Evolutionary conservation across 257 asterid species (phyloP).

Genomic region (Salvia rosmarinus): DNA sequence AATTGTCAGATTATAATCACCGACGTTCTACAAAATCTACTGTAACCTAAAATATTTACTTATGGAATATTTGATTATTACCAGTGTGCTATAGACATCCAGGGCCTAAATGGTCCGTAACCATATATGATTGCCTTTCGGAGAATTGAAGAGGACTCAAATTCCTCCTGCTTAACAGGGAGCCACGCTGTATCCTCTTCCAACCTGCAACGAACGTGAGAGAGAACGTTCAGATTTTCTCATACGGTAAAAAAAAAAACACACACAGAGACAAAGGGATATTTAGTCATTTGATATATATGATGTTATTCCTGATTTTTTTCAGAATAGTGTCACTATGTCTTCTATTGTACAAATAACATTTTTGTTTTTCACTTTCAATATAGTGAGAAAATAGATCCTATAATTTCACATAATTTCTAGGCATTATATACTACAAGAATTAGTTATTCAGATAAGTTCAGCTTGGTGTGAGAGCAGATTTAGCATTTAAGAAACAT

Average conservation of each 20-base stretch:
- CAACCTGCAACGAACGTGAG: conserved; percentile 59
- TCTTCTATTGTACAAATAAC: background rate
- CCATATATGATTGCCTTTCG: conserved; percentile 79
- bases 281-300: background rate
- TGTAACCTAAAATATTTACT: background rate
- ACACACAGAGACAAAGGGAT: background rate
- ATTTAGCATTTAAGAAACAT: conserved; percentile 21
- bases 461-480: conserved; percentile 4
- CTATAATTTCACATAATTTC: too few species aligned
- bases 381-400: too few species aligned
- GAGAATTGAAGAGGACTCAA: conserved; percentile 51
- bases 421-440: background rate
- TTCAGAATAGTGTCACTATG: background rate
- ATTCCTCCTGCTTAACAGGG: conserved; percentile 67
- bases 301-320: background rate
- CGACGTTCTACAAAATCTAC: background rate
- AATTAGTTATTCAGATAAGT: background rate
- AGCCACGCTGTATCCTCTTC: conserved; percentile 95
- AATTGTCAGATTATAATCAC: conserved; percentile 14
- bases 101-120: conserved; percentile 84
- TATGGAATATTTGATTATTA: conserved; percentile 39
- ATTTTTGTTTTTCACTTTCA: background rate
- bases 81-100: conserved; percentile 98
- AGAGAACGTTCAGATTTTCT: conserved; percentile 19
- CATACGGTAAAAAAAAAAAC: conserved; percentile 1